These are phyloP conservation scores for Phlebiopsis gigantea DNA, from an alignment of 768 basidiomycete genomes.

Conservation along the genomic window DNA sequence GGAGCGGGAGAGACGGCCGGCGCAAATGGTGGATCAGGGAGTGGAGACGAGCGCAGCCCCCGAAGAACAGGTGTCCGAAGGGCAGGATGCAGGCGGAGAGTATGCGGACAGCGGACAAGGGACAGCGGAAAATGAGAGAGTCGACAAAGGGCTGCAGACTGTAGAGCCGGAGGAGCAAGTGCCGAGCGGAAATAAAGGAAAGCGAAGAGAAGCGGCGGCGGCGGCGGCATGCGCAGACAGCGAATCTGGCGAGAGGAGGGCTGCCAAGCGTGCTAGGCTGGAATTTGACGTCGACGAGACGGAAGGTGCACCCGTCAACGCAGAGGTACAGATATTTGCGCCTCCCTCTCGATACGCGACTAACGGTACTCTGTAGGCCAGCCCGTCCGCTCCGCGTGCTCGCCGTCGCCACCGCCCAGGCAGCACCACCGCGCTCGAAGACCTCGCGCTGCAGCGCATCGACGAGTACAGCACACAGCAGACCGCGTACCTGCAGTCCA, in stretches of 20 bases:
- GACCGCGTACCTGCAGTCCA: background rate
- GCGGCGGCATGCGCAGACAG: background rate
- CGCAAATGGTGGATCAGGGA: background rate
- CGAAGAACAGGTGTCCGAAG: background rate
- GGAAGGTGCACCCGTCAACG: background rate
- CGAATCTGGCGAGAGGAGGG: background rate
- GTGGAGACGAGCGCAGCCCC: background rate
- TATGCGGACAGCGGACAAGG: background rate
- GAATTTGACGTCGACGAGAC: background rate
- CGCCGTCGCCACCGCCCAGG: background rate
- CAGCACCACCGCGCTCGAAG: background rate
- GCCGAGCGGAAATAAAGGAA: background rate
- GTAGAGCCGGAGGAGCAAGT: background rate
- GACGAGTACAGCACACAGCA: background rate
- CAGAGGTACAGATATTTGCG: too few relatives aligned
- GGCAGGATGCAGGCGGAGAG: background rate
- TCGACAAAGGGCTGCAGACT: background rate
- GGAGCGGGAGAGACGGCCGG: background rate
- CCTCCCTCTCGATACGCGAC: too few relatives aligned
- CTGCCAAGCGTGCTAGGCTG: background rate
- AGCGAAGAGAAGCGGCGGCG: background rate
- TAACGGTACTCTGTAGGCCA: too few relatives aligned
- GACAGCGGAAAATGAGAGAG: background rate
- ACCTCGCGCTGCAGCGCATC: background rate
- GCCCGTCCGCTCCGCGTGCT: too few relatives aligned